phyloP scores from a whole-genome alignment of 1,284 basidiomycete genomes.

The Ustilago vetiveriae region DNA sequence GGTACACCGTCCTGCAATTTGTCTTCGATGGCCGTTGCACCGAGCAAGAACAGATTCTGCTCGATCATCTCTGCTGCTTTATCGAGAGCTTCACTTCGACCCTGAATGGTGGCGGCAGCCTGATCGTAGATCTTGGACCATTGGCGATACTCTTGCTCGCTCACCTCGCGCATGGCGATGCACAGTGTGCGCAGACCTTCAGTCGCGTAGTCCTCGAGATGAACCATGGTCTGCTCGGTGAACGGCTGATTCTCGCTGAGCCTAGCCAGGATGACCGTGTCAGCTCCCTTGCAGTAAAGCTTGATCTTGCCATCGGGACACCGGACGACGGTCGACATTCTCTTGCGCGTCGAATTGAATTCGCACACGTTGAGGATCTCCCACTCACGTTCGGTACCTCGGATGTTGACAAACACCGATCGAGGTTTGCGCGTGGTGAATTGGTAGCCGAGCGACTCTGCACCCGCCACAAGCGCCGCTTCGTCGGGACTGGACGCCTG shows the following conservation, averaged over 20 bases:
- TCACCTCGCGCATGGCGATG: slow-evolving; percentile 89
- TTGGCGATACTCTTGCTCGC: slow-evolving; percentile 86
- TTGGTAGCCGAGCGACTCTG: slow-evolving; percentile 88
- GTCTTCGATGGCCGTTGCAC: slow-evolving; percentile 98
- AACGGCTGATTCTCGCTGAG: slow-evolving; percentile 74
- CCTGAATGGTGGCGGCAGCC: slow-evolving; percentile 90
- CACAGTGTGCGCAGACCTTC: slow-evolving; percentile 97
- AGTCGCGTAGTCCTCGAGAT: slow-evolving; percentile 84
- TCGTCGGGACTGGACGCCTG: slow-evolving; percentile 99
- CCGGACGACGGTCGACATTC: slow-evolving; percentile 95
- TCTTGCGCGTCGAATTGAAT: slow-evolving; percentile 96
- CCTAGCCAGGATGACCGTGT: slow-evolving; percentile 79
- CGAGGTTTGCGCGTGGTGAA: slow-evolving; percentile 96
- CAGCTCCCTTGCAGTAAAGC: slow-evolving; percentile 95
- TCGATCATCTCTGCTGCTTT: slow-evolving; percentile 95
- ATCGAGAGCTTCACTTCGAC: slow-evolving; percentile 91
- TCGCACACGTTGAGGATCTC: slow-evolving; percentile 97
- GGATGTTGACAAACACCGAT: slow-evolving; percentile 87
- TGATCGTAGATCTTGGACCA: slow-evolving; percentile 89
- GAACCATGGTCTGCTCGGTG: slow-evolving; percentile 84
- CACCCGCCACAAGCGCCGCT: slow-evolving; percentile 92
- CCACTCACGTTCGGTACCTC: slow-evolving; percentile 80
- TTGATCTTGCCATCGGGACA: slow-evolving; percentile 90
- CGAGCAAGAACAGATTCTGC: slow-evolving; percentile 88
- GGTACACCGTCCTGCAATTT: slow-evolving; percentile 98